Evolutionary conservation across 2,329 filamentous ascomycete genomes (phyloP), one percentile per base, ranked within the genome.

Genomic region (Parasarocladium wereldwijsianum): DNA sequence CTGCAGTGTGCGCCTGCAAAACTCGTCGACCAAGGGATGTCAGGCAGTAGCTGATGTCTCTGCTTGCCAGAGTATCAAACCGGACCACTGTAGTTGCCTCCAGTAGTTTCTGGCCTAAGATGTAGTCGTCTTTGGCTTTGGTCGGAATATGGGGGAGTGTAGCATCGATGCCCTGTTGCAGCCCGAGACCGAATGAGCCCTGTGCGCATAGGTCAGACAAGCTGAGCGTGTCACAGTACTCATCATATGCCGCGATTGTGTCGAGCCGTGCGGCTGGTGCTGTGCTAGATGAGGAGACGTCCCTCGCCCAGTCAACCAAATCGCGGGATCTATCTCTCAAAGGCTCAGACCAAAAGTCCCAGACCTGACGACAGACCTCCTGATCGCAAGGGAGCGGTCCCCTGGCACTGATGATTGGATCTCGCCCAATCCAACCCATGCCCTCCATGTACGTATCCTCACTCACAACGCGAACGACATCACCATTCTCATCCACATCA

Each of bases 401-500:
- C 6, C 45, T 33, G 41, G 32, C 49, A 40, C 4, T 51, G 54
- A 46, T 18, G 11, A 59, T 49, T 3, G 64, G 51, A 41, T 87
- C 79, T 33, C 75, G 69, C 27, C 65, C 70, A 17, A 85, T 51
- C 67, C 75, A 70, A 23, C 83, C 85, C 78, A 94, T 90, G 11
- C 78, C 82, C 8, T 60, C 52, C 18, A 66, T 56, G 43, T 92
- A 94, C 0, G 86, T 92, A 30, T 70, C 69, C 44, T 82, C 62
- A 47, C 90, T 98, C 31, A 87, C 62, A 8, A 93, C 80, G 15
- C 86, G 74, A 24, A 87, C 61, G 8, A 65, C 66, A 32, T 80
- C 64, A 2, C 79, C 76, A 25, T 75, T 51, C 31, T 68, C 59
- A 42, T 87, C 76, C 3, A 76, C 44, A 43, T 87, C 80, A 15